Percentiles rank a stretch among this genome's conserved stretches.
Evolutionary conservation across 345 rosid species (phyloP).

Genomic region (Eucalyptus cladocalyx): DNA sequence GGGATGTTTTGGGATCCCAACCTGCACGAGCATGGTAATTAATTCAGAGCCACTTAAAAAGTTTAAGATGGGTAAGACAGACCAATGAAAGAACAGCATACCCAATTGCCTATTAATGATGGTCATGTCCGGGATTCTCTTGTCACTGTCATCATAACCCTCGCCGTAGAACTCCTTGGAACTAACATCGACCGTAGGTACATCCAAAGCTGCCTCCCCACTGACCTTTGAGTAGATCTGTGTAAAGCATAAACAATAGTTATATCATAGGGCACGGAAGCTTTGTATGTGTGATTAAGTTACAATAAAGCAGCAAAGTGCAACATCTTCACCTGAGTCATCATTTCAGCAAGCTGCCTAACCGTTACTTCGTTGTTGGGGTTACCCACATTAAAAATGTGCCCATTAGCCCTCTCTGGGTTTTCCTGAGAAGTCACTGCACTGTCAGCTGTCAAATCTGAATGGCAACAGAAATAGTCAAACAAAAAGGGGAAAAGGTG

Average conservation of each 20-base stretch:
- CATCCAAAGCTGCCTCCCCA: slow-evolving; percentile 23
- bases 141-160: slow-evolving; percentile 47
- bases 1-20: slow-evolving; percentile 46
- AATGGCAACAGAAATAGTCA: neutral
- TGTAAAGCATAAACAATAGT: neutral
- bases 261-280: neutral
- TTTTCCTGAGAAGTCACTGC: slow-evolving; percentile 18
- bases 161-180: slow-evolving; percentile 41
- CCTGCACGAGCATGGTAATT: slow-evolving; percentile 3
- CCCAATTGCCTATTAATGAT: slow-evolving; percentile 40
- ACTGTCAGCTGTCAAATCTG: neutral
- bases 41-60: neutral
- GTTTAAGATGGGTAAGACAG: neutral
- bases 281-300: neutral
- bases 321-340: slow-evolving; percentile 24
- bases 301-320: neutral
- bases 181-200: slow-evolving; percentile 30
- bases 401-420: slow-evolving; percentile 37
- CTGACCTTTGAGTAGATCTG: slow-evolving; percentile 34
- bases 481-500: neutral
- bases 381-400: slow-evolving; percentile 42
- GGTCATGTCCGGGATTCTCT: slow-evolving; percentile 50
- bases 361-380: slow-evolving; percentile 44
- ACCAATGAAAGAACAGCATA: neutral
- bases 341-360: slow-evolving; percentile 50